Evolutionary conservation across 495 filamentous ascomycete species (phyloP), one percentile per base, ranked within the genome.

Genomic region (Trichoderma reesei): DNA sequence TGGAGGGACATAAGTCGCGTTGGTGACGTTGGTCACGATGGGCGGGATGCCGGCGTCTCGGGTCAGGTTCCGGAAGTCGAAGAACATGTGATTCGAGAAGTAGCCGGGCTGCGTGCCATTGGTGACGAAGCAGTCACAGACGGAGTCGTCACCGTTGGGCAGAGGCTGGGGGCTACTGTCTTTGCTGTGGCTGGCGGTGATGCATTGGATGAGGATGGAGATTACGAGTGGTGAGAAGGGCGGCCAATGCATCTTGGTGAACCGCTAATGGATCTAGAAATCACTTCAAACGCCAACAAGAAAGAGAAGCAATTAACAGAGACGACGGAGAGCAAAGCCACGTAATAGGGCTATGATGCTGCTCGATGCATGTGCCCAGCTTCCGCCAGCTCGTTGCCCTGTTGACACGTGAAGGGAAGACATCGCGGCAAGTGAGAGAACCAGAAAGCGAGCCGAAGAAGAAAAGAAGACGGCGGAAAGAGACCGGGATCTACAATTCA

Each of bases 31-130:
- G 0, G 66, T 63, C 63, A 79, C 74, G 59, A 76, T 66, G 4
- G 66, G 37, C 9, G 79, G 80, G 14, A 73, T 73, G 13, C 68
- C 67, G 36, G 70, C 71, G 60, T 75, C 70, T n/a, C 75, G 69
- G 16, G 72, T 65, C 39, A 80, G 73, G 41, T 78, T 76, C 44
- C 87, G 83, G 70, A 86, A 91, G 75, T 91, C 88, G 75, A 81
- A 87, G 72, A 90, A 84, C 41, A 79, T 79, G 75, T 89, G 85
- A 68, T 83, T 76, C 26, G 77, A 78, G 71, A 88, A 90, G 74
- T 83, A 88, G 9, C 78, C 75, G 16, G 72, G 51, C 41, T 74
- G 73, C 41, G 72, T 74, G 26, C 74, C 79, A 63, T 82, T 81
- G 61, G 76, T 79, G 39, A 77, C 63, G 65, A 75, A 84, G 65